Conservation (phyloP, 805 yeast genomes). For the Ogataea chonburiensis region DNA sequence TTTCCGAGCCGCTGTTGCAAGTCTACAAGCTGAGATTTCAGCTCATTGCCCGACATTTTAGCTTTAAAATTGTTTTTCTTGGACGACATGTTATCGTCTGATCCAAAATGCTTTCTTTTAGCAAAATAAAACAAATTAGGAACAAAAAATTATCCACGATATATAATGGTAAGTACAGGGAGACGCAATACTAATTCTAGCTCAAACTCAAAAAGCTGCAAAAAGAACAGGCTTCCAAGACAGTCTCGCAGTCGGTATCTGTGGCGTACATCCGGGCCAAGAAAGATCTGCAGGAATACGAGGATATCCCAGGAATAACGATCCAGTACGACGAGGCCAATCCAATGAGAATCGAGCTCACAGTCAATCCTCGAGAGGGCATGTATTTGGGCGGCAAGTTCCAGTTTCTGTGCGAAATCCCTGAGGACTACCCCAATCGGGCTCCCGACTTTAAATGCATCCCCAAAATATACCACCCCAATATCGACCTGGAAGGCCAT, state of each 20-base stretch:
- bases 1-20: constrained; percentile 36
- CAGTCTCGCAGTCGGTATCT: constrained; percentile 23
- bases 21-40: constrained; percentile 43
- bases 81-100: constrained; percentile 10
- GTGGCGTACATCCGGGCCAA: constrained; percentile 76
- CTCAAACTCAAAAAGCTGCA: constrained; percentile 34
- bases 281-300: constrained; percentile 68
- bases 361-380: constrained; percentile 69
- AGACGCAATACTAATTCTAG: constrained; percentile 13
- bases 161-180: constrained; percentile 11
- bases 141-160: neutral
- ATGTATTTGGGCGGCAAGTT: constrained; percentile 69
- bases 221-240: constrained; percentile 22
- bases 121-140: constrained; percentile 5
- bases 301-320: constrained; percentile 56
- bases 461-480: constrained; percentile 85
- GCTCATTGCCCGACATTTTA: constrained; percentile 32
- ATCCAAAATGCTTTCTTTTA: constrained; percentile 6
- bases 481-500: constrained; percentile 86
- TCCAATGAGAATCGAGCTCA: constrained; percentile 59
- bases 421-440: constrained; percentile 81
- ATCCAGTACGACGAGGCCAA: constrained; percentile 48
- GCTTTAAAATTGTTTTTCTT: constrained; percentile 13
- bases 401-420: constrained; percentile 61
- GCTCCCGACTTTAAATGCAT: constrained; percentile 82